These are phyloP conservation scores for Trichoderma gamsii DNA, from an alignment of 495 filamentous ascomycete species.

Conservation along the genomic window DNA sequence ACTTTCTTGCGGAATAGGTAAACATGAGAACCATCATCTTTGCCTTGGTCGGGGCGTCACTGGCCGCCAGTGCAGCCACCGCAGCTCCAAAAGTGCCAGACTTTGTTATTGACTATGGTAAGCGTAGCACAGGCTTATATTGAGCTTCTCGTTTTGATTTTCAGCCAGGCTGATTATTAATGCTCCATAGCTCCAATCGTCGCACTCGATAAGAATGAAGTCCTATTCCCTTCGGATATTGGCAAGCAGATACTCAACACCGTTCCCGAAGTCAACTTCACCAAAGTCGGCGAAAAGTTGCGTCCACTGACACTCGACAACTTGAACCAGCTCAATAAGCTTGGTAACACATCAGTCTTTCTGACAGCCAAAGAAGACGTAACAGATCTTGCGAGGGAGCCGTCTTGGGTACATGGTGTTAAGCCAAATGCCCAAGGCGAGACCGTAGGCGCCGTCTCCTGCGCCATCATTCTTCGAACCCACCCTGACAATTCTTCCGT, in stretches of 20 bases:
- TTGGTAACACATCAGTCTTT: not conserved
- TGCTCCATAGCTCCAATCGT: not conserved
- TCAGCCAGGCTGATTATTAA: not conserved
- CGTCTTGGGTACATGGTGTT: not conserved
- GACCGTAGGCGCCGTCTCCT: constrained; percentile 6
- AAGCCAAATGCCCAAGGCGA: constrained; percentile 2
- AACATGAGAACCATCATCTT: no score
- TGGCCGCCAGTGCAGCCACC: no score
- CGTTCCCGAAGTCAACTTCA: not conserved
- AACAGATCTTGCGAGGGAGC: not conserved
- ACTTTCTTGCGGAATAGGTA: no score
- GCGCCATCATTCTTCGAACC: not conserved
- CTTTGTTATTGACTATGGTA: not conserved
- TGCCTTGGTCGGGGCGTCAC: no score
- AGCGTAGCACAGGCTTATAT: not conserved
- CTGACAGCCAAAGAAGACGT: not conserved
- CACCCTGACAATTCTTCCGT: not conserved
- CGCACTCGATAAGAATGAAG: constrained; percentile 1
- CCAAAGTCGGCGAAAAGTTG: not conserved
- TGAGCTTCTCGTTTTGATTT: not conserved
- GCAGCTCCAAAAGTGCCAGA: not conserved
- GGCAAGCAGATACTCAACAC: not conserved
- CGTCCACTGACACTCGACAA: not conserved
- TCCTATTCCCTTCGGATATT: not conserved
- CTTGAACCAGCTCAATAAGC: not conserved